These are phyloP conservation scores for Oropetium thomaeum DNA, from an alignment of 176 grass and related monocot genomes.

Conservation along the genomic window DNA sequence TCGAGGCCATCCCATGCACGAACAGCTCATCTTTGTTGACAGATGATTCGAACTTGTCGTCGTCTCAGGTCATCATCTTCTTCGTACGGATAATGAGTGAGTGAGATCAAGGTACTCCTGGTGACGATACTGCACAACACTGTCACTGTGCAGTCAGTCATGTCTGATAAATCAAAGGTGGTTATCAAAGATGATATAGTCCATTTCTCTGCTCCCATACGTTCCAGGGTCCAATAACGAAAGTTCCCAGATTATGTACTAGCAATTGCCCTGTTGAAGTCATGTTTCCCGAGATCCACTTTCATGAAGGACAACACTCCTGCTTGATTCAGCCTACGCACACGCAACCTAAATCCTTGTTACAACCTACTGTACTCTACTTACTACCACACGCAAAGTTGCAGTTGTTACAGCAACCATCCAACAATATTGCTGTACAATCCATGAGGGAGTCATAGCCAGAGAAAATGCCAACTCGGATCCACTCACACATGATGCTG, in stretches of 20 bases:
- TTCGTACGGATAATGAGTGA: too few species aligned
- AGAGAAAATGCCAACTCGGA: background rate
- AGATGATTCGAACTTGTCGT: too few species aligned
- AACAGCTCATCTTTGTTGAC: background rate
- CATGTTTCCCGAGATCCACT: background rate
- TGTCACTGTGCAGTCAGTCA: too few species aligned
- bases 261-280: background rate
- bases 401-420: background rate
- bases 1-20: background rate
- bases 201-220: too few species aligned
- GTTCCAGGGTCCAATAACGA: too few species aligned
- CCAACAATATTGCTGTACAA: background rate
- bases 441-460: background rate
- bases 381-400: background rate
- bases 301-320: background rate
- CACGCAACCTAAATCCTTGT: background rate
- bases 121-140: too few species aligned
- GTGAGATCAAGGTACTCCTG: too few species aligned
- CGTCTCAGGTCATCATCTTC: too few species aligned
- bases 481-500: background rate
- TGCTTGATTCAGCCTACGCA: background rate
- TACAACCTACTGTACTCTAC: background rate
- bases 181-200: too few species aligned
- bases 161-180: too few species aligned
- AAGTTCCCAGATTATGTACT: background rate